Evolutionary conservation across 805 yeast species (phyloP).

Genomic region (Jamesozyma gamospora): DNA sequence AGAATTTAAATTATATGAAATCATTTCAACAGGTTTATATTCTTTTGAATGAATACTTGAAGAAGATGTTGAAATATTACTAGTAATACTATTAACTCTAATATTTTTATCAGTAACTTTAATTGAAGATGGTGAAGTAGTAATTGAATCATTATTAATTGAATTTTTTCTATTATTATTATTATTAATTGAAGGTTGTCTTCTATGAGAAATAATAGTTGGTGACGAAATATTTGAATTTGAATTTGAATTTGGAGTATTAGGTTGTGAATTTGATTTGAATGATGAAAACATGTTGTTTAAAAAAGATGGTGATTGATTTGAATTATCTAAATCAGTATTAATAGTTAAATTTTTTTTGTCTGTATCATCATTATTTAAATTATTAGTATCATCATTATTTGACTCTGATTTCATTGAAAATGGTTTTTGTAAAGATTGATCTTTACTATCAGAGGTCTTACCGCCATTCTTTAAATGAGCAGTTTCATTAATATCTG

Average conservation of each 20-base stretch:
- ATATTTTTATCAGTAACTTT: background rate
- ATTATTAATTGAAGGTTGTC: slow-evolving; percentile 13
- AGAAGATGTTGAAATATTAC: slow-evolving; percentile 1
- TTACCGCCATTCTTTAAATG: too few relatives aligned
- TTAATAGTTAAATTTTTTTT: background rate
- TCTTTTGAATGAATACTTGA: slow-evolving; percentile 1
- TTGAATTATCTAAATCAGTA: background rate
- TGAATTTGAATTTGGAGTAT: background rate
- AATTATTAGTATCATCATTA: too few relatives aligned
- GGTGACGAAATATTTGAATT: slow-evolving; percentile 12
- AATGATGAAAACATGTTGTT: slow-evolving; percentile 6
- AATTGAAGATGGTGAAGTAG: background rate
- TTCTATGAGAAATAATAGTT: slow-evolving; percentile 25
- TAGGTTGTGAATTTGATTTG: slow-evolving; percentile 1
- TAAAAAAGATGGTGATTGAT: slow-evolving; percentile 9
- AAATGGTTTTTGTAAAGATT: too few relatives aligned
- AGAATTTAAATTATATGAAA: slow-evolving; percentile 1
- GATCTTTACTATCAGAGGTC: too few relatives aligned
- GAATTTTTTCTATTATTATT: background rate
- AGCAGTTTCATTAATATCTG: background rate
- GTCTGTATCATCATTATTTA: background rate
- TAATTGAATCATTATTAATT: background rate
- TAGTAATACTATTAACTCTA: slow-evolving; percentile 7
- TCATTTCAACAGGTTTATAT: slow-evolving; percentile 14
- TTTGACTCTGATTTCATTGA: too few relatives aligned